Evolutionary conservation across 495 filamentous ascomycete species (phyloP), one percentile per base, ranked within the genome.

Genomic region (Neurospora sp.): DNA sequence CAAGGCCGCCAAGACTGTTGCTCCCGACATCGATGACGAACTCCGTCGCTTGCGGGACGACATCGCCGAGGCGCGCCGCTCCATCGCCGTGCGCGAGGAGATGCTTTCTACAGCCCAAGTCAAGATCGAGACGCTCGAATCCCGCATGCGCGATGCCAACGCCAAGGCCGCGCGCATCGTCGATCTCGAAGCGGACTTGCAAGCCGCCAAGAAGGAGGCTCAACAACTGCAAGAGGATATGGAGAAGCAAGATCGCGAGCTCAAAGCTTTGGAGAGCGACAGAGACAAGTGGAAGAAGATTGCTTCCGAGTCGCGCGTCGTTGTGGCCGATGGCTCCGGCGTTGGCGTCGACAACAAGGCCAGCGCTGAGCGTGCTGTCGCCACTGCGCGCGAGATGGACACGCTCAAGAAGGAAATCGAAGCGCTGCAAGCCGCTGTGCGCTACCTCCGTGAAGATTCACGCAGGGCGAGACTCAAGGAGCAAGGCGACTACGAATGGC

Each of bases 81-180:
- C 84, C 76, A 89, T 89, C 76, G 89, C 89, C 10, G 82, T 90
- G 61, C 86, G 88, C 39, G 91, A 94, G 46, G 85, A 91, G 72
- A 84, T 84, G 35, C 83, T 93, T 22, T 91, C 92, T 75, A 92
- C 93, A 40, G 86, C 93, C 11, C 88, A 89, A 4, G 91, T 97
- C 73, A 96, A 97, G 80, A 95, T 97, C 77, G 96, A 98, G 81
- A 92, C 93, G 6, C 90, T 98, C 61, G 94, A 97, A 78, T 86
- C 87, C 31, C 86, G 91, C 18, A 92, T 90, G 86, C 89, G 92
- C 48, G 94, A 97, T 75, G 88, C 92, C 14, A 88, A 91, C 40
- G 91, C 93, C 72, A 90, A 91, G 78, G 83, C 86, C 31, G 85
- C 87, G 37, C 82, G 84, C 31, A 91, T 94, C 71, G 85, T 84